A percentile compares a stretch with the other conserved stretches of the same genome.
These are phyloP conservation scores for Colletotrichum sp. DNA, from an alignment of 2,329 filamentous ascomycete species.

Conservation along the genomic window DNA sequence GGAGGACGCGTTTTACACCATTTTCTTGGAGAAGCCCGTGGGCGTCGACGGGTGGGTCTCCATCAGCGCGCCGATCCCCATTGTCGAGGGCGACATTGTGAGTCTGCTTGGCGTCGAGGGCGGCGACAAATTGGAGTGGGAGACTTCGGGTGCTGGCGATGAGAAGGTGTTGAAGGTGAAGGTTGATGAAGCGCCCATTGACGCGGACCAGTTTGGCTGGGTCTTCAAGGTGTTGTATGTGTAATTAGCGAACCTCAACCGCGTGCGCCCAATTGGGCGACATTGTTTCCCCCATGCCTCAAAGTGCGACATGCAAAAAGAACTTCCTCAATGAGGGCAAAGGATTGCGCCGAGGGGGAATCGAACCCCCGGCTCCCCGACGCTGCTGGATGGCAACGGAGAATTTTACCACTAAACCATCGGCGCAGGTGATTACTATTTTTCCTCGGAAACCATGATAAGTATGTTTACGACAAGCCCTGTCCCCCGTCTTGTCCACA, in stretches of 20 bases:
- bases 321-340: fast-evolving
- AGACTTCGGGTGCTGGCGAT: slow-evolving; percentile 12
- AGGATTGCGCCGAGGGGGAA: slow-evolving; percentile 7
- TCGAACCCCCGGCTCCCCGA: slow-evolving; percentile 15
- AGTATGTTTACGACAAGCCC: fast-evolving
- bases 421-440: too few species aligned
- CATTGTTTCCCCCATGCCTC: neutral
- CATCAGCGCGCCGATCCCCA: slow-evolving; percentile 49
- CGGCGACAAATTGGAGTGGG: slow-evolving; percentile 14
- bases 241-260: neutral
- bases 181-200: slow-evolving; percentile 29
- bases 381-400: slow-evolving; percentile 14
- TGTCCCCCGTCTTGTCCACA: fast-evolving
- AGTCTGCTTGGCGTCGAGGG: slow-evolving; percentile 45
- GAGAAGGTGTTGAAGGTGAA: slow-evolving; percentile 22
- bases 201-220: slow-evolving; percentile 44
- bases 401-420: slow-evolving; percentile 21
- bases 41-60: slow-evolving; percentile 35
- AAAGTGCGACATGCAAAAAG: neutral
- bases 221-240: slow-evolving; percentile 30
- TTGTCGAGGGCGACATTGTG: slow-evolving; percentile 46
- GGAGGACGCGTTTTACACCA: slow-evolving; percentile 56
- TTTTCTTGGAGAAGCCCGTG: slow-evolving; percentile 45
- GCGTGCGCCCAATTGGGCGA: neutral
- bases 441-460: too few species aligned